phyloP scores from a whole-genome alignment of 257 asterid species.

The Datura wrightii region DNA sequence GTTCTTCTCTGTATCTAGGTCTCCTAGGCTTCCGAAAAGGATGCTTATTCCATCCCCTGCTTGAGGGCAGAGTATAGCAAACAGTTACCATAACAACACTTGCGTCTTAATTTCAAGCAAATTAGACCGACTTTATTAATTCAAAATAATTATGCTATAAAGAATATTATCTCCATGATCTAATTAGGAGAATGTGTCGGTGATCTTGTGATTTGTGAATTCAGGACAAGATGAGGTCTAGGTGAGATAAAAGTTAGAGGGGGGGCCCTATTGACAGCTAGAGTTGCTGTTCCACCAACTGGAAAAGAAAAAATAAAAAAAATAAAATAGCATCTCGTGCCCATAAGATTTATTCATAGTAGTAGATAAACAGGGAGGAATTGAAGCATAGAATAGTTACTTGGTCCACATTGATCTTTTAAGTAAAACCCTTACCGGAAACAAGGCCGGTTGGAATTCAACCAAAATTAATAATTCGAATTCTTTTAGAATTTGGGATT shows the following conservation, averaged over 20 bases:
- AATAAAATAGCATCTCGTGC: background rate
- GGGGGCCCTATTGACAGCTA: background rate
- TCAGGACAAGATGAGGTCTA: background rate
- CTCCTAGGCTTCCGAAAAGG: background rate
- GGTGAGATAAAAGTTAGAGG: background rate
- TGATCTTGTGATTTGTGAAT: background rate
- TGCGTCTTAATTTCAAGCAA: background rate
- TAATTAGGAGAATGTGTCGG: background rate
- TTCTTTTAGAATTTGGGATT: too few species aligned
- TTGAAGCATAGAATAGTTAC: background rate
- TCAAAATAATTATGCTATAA: background rate
- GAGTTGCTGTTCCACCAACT: background rate
- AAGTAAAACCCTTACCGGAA: background rate
- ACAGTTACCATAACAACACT: background rate
- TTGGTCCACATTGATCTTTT: conserved; percentile 9
- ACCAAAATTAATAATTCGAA: too few species aligned
- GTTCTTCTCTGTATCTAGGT: background rate
- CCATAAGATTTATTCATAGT: background rate
- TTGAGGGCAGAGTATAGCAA: background rate
- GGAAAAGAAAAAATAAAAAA: background rate
- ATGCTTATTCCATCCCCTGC: background rate
- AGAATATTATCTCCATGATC: background rate
- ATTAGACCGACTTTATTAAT: background rate
- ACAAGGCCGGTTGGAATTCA: background rate
- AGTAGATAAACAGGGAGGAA: background rate